These are phyloP conservation scores for Globisporangium abappressorium DNA, from an alignment of 352 stramenopile species.

Conservation along the genomic window DNA sequence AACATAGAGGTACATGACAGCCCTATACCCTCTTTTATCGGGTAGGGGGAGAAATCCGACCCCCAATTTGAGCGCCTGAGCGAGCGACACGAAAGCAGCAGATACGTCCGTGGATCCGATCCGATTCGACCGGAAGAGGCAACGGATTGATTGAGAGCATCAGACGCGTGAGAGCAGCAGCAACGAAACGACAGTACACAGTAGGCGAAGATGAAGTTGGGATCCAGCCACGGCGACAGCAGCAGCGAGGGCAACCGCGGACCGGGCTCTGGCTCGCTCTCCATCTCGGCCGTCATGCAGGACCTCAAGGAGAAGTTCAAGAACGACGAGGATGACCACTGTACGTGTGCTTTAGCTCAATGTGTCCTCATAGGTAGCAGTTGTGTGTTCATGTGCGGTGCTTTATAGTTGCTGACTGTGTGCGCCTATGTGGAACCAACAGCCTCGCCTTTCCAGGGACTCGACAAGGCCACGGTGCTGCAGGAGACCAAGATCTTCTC, in stretches of 20 bases:
- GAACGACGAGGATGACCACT: conserved; percentile 95
- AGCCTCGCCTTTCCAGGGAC: conserved; percentile 91
- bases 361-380: neutral
- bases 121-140: neutral
- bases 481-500: conserved; percentile 99
- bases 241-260: conserved; percentile 35
- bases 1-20: neutral
- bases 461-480: conserved; percentile 96
- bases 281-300: conserved; percentile 90
- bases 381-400: neutral
- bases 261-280: conserved; percentile 27
- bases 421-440: conserved; percentile 3
- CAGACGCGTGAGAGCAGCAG: neutral
- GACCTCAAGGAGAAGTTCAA: conserved; percentile 99
- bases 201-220: conserved; percentile 46
- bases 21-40: neutral
- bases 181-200: neutral
- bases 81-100: conserved; percentile 11
- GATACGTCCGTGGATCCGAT: conserved; percentile 2
- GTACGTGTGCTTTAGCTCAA: conserved; percentile 31
- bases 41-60: conserved; percentile 5
- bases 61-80: neutral
- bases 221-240: conserved; percentile 44
- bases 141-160: neutral
- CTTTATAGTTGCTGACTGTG: conserved; percentile 5